Percentiles rank a stretch among this genome's conserved stretches.
Evolutionary conservation across 345 rosid genomes (phyloP).

Genomic region (Combretum micranthum): DNA sequence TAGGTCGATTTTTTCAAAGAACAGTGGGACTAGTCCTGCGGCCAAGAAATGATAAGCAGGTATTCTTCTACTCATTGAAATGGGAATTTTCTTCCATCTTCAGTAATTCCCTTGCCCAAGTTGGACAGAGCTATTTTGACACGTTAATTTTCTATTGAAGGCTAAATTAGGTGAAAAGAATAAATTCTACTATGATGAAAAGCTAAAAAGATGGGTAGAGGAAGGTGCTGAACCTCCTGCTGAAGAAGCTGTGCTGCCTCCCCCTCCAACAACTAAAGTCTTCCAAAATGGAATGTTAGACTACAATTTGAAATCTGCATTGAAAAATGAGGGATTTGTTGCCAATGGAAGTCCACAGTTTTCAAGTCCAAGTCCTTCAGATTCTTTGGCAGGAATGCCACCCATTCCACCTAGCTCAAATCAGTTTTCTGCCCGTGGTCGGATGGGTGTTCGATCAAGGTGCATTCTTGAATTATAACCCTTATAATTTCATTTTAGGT

Average conservation of each 20-base stretch:
- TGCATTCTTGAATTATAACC: conserved; percentile 11
- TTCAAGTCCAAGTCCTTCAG: conserved; percentile 37
- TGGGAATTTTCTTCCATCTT: not conserved
- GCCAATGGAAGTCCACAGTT: conserved; percentile 45
- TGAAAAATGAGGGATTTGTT: conserved; percentile 43
- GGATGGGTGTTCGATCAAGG: conserved; percentile 88
- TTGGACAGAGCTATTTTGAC: not conserved
- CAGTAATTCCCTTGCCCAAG: conserved; percentile 15
- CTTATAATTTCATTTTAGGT: not conserved
- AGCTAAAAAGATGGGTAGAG: conserved; percentile 97
- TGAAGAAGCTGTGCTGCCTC: conserved; percentile 70
- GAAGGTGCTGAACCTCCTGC: conserved; percentile 88
- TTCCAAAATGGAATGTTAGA: conserved; percentile 60
- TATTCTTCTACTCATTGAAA: conserved; percentile 11
- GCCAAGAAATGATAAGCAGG: conserved; percentile 78
- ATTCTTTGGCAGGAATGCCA: conserved; percentile 63
- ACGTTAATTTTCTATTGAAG: conserved; percentile 28
- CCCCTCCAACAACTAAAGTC: conserved; percentile 73
- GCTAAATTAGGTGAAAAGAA: conserved; percentile 91
- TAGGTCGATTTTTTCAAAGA: conserved; percentile 73
- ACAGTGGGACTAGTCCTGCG: conserved; percentile 78
- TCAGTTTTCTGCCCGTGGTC: conserved; percentile 90
- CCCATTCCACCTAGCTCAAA: conserved; percentile 72
- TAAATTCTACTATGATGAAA: conserved; percentile 86
- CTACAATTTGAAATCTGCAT: conserved; percentile 55